A percentile compares a stretch with the other conserved stretches of the same genome.
Conservation (phyloP, 768 basidiomycete genomes). For the Paxillus ammoniavirescens region DNA sequence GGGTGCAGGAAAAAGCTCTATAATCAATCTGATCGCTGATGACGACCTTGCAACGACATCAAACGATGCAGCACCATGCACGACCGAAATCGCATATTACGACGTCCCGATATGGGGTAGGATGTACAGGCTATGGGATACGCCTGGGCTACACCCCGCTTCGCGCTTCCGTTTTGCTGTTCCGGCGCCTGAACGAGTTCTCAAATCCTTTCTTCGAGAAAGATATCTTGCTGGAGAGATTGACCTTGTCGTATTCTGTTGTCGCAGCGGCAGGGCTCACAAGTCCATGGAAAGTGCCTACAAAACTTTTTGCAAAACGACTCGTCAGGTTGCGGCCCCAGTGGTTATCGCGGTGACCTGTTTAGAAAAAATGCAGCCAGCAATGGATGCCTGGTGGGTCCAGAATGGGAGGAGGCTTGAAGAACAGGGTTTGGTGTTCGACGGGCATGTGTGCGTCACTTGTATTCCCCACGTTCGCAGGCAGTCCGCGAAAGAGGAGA, state of each 20-base stretch:
- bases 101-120: constrained; percentile 15
- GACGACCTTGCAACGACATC: background rate
- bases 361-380: constrained; percentile 30
- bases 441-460: constrained; percentile 30
- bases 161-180: constrained; percentile 5
- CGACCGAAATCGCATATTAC: constrained; percentile 20
- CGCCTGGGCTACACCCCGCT: constrained; percentile 25
- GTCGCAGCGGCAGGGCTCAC: constrained; percentile 16
- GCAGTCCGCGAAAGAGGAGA: constrained; percentile 13
- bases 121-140: constrained; percentile 30
- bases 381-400: constrained; percentile 36
- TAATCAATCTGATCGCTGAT: constrained; percentile 1
- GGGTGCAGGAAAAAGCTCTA: constrained; percentile 4
- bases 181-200: background rate
- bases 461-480: constrained; percentile 14
- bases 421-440: constrained; percentile 20
- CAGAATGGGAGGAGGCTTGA: constrained; percentile 19
- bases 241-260: constrained; percentile 24
- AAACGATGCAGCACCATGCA: background rate
- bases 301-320: constrained; percentile 26
- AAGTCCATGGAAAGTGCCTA: constrained; percentile 15
- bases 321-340: constrained; percentile 33
- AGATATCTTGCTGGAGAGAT: constrained; percentile 21
- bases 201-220: constrained; percentile 32
- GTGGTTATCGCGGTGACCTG: constrained; percentile 38